Conservation (phyloP, 257 asterid genomes). For the Gardenia jasminoides region DNA sequence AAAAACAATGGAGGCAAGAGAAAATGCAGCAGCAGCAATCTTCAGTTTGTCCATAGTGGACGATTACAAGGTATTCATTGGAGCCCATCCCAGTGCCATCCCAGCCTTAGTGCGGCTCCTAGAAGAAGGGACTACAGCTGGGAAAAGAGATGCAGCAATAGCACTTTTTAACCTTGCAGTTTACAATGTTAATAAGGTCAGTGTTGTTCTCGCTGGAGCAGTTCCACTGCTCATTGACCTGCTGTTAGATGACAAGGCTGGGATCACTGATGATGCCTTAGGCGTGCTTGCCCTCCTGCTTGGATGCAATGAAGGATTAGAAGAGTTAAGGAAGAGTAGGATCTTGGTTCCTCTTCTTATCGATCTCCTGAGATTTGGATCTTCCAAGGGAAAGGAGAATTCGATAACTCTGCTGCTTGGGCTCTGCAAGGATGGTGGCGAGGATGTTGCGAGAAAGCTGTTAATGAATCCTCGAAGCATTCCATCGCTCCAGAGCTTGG, state of each 20-base stretch:
- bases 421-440: constrained; percentile 75
- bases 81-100: constrained; percentile 60
- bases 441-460: constrained; percentile 63
- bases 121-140: constrained; percentile 66
- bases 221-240: constrained; percentile 64
- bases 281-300: constrained; percentile 66
- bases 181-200: constrained; percentile 47
- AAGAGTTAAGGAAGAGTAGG: constrained; percentile 59
- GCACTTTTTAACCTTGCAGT: constrained; percentile 80
- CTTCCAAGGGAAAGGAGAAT: constrained; percentile 76
- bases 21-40: constrained; percentile 83
- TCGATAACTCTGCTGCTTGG: constrained; percentile 73
- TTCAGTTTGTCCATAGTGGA: constrained; percentile 75
- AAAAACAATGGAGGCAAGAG: constrained; percentile 71
- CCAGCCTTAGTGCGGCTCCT: constrained; percentile 65
- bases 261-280: constrained; percentile 75
- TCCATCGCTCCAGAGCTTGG: constrained; percentile 69
- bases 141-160: constrained; percentile 78
- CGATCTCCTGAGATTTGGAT: constrained; percentile 80
- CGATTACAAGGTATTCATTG: constrained; percentile 57
- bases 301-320: constrained; percentile 63
- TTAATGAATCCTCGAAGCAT: constrained; percentile 73
- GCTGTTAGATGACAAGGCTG: constrained; percentile 78
- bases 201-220: constrained; percentile 57
- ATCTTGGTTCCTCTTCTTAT: constrained; percentile 63